Evolutionary conservation across 2,329 filamentous ascomycete genomes (phyloP).

Genomic region (Ilyonectria mors-panacis): DNA sequence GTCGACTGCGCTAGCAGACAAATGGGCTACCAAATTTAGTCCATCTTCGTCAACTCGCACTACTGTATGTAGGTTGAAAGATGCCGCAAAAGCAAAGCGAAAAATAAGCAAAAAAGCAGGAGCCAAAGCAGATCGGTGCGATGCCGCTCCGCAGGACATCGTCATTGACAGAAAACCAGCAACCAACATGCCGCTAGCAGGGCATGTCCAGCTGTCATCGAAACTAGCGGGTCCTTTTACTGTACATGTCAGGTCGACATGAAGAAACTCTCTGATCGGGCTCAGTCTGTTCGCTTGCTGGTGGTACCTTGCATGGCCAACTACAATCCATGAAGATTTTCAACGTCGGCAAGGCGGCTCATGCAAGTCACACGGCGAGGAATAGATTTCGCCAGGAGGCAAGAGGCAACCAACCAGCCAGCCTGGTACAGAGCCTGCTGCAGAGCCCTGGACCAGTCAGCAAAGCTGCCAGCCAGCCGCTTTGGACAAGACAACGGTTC

Average conservation of each 20-base stretch:
- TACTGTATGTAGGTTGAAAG: constrained; percentile 21
- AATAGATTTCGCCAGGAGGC: constrained; percentile 6
- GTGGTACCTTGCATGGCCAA: constrained; percentile 33
- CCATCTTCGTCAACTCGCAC: constrained; percentile 21
- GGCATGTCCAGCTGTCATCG: constrained; percentile 19
- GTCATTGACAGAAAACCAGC: constrained; percentile 5
- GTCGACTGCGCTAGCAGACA: constrained; percentile 28
- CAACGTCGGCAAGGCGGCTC: constrained; percentile 27
- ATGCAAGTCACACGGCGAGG: constrained; percentile 33
- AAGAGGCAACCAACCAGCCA: constrained; percentile 29
- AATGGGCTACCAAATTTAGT: constrained; percentile 32
- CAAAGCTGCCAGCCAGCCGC: constrained; percentile 17
- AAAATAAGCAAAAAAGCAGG: constrained; percentile 31
- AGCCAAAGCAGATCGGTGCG: constrained; percentile 30
- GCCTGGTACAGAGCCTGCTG: neutral
- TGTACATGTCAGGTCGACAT: constrained; percentile 4
- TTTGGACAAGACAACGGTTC: constrained; percentile 9
- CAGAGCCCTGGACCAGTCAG: constrained; percentile 12
- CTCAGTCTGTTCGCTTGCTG: constrained; percentile 8
- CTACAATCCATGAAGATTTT: constrained; percentile 18
- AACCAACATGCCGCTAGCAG: constrained; percentile 9
- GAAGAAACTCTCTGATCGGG: constrained; percentile 12
- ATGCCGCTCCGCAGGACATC: constrained; percentile 36
- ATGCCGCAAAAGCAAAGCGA: constrained; percentile 33
- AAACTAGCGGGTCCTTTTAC: constrained; percentile 4